These are phyloP conservation scores for Psidium friedrichsthalianum DNA, from an alignment of 345 rosid species.

Conservation along the genomic window DNA sequence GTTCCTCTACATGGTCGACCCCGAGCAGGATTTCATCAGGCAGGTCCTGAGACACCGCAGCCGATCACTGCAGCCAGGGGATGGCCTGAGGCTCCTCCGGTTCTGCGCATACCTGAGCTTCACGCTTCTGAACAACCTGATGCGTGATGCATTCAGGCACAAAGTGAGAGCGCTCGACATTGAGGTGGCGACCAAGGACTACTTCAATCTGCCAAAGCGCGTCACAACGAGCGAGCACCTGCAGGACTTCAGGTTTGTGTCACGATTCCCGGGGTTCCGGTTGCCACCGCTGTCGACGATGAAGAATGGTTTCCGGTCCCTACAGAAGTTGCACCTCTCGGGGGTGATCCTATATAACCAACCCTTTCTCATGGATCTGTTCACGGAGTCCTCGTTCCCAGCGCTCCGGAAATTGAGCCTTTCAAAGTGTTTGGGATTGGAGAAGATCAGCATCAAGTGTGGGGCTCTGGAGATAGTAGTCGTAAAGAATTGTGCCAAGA, in stretches of 20 bases:
- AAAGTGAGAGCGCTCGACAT: constrained; percentile 63
- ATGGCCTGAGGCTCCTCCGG: constrained; percentile 45
- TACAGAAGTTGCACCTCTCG: constrained; percentile 40
- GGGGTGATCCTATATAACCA: constrained; percentile 35
- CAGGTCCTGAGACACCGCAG: constrained; percentile 29
- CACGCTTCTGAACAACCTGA: constrained; percentile 45
- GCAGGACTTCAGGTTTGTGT: constrained; percentile 41
- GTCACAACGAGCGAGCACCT: constrained; percentile 40
- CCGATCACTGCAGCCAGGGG: not conserved
- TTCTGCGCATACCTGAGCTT: constrained; percentile 47
- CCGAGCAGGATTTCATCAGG: constrained; percentile 25
- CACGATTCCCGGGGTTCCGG: constrained; percentile 59
- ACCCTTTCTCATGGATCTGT: constrained; percentile 46
- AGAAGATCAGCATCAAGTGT: constrained; percentile 48
- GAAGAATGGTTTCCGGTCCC: constrained; percentile 37
- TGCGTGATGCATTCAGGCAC: constrained; percentile 59
- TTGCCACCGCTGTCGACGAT: constrained; percentile 49
- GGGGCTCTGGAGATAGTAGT: constrained; percentile 39
- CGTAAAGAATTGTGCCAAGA: constrained; percentile 40
- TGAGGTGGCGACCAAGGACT: constrained; percentile 64
- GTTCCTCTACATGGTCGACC: not conserved
- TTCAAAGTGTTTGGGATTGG: constrained; percentile 41
- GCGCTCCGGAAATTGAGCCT: constrained; percentile 39
- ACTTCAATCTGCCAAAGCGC: constrained; percentile 67
- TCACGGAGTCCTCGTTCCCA: constrained; percentile 59